Evolutionary conservation across 2,329 filamentous ascomycete genomes (phyloP), one percentile per base, ranked within the genome.

Genomic region (Ascochyta viciae-villosae): DNA sequence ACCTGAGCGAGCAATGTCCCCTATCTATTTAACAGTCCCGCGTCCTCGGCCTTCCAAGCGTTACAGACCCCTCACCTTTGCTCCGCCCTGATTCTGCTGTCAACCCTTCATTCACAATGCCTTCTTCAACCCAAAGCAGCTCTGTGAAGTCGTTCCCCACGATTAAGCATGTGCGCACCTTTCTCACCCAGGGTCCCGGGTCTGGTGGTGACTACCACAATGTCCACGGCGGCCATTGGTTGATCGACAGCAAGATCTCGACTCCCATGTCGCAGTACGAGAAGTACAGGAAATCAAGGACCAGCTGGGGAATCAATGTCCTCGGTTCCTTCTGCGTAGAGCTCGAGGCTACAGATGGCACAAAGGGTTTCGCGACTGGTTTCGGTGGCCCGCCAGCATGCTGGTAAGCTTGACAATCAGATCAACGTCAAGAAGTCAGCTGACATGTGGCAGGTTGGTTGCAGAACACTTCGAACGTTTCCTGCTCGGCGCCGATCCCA

Each of bases 271-370:
- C 92, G 45, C 85, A 87, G 76, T 96, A 93, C 85, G 90, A 95
- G 63, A 82, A 93, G 66, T 97, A 96, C 77, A 87, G 92, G 64
- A 86, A 88, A 58, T 96, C 92, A 34, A 85, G 93, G 66, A 96
- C 92, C 12, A 92, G 88, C 74, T 97, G 92, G 91, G 93, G 93
- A 34, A 97, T 97, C 82, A 97, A 97, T 68, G 92, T 96, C 7
- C 80, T 97, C 24, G 93, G 93, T 2, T 96, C 92, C 0, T 96
- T 97, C 78, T 89, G 92, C 67, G 85, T 97, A 7, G 92, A 96
- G 77, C 87, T 97, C 51, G 91, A 96, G 76, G 90, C 90, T 15
- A 88, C 85, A 7, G 92, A 97, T 80, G 93, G 93, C 63, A 95
- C 91, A n/a, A 90, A 94, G 65, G 93, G 93, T 34, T 95, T 96